phyloP scores from a whole-genome alignment of 257 asterid species.

The Solanum lycopersicoides region DNA sequence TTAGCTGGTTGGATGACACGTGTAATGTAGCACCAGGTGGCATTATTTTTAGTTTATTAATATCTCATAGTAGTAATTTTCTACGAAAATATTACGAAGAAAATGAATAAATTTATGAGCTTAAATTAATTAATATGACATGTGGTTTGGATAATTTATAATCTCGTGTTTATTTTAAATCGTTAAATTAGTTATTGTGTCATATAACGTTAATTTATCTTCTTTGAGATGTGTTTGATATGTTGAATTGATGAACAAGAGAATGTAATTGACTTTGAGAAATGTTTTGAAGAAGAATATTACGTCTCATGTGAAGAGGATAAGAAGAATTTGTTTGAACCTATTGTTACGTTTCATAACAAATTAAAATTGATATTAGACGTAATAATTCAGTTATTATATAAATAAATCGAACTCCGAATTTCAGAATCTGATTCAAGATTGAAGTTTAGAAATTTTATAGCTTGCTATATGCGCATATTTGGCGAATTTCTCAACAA shows the following conservation, averaged over 20 bases:
- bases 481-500: background rate
- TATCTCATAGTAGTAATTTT: background rate
- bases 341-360: background rate
- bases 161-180: background rate
- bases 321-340: background rate
- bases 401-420: too few species aligned
- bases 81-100: background rate
- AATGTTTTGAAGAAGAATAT: background rate
- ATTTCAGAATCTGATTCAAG: background rate
- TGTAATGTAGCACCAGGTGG: background rate
- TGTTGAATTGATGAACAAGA: background rate
- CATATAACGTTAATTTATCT: background rate
- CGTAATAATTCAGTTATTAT: too few species aligned
- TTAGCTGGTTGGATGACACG: background rate
- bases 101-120: background rate
- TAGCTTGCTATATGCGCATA: background rate
- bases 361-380: too few species aligned
- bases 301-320: background rate
- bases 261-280: background rate
- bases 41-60: background rate
- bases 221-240: background rate
- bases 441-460: background rate
- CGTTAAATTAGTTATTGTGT: background rate
- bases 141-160: background rate
- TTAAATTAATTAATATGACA: background rate